phyloP scores from a whole-genome alignment of 768 basidiomycete species.

The Russula ochroleuca region DNA sequence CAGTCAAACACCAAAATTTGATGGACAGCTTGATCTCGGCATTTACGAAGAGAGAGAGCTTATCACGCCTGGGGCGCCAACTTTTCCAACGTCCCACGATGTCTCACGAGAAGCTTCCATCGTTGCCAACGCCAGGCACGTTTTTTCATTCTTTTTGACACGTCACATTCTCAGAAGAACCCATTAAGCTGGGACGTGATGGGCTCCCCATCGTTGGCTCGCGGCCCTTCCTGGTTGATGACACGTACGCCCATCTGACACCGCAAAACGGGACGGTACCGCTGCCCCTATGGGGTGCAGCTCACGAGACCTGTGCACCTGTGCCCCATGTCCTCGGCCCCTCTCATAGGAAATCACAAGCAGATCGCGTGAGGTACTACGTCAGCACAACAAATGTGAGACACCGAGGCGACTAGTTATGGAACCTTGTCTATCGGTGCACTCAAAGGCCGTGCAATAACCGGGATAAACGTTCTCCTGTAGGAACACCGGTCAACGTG shows the following conservation, averaged over 20 bases:
- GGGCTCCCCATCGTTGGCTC: background rate
- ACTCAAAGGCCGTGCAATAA: constrained; percentile 15
- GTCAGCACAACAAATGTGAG: background rate
- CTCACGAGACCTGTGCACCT: background rate
- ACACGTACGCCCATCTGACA: background rate
- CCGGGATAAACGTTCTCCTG: constrained; percentile 27
- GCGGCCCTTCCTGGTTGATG: background rate
- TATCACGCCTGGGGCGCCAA: too few relatives aligned
- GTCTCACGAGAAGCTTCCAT: too few relatives aligned
- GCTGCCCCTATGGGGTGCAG: background rate
- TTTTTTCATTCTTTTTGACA: background rate
- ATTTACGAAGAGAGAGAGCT: too few relatives aligned
- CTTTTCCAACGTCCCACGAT: too few relatives aligned
- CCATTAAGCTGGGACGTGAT: background rate
- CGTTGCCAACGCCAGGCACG: background rate
- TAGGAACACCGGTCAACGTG: background rate
- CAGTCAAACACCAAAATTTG: too few relatives aligned
- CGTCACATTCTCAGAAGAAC: background rate
- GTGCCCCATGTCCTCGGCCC: too few relatives aligned
- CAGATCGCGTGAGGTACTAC: background rate
- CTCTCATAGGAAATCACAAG: too few relatives aligned
- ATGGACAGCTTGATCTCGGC: too few relatives aligned
- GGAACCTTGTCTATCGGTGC: constrained; percentile 8
- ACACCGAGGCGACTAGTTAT: background rate
- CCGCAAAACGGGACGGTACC: too few relatives aligned